Base-by-base conservation (phyloP, 2,329 filamentous ascomycete species). In the Fusarium sp. region DNA sequence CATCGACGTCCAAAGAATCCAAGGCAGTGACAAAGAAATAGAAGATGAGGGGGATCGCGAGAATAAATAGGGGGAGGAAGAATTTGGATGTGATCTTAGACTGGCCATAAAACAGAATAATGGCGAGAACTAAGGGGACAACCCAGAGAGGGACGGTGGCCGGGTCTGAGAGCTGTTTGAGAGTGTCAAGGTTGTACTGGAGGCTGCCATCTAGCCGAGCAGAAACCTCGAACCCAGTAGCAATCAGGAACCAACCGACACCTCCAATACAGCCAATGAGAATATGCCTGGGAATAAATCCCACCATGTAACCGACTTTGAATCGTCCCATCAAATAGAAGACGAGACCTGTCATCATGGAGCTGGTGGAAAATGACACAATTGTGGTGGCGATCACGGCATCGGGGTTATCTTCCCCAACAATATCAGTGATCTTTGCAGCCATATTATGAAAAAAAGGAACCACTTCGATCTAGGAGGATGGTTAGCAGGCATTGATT, bases 401-500 rank as follows among this genome's bases (percentile, higher is more conserved):
- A 76, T 96, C 91, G 2, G 93, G 91, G 31, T 96, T 91, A 26
- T 95, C 91, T 70, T 92, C 90, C 22, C 95, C 94, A 72, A 99
- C 91, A 47, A 89, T 86, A 20, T 86, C 85, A 73, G 96, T 91
- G 79, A 98, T 98, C 35, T 92, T 95, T 71, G 92, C 91, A 2
- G 96, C 95, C 95, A 99, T 99, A 78, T 95, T 97, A 83, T 99
- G 96, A 81, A 99, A 98, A 84, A 99, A 99, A 1, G 95, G 96
- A 2, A 99, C 95, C 3, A 98, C 95, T 83, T 99, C 96, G 74
- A 98, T 99, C 90, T 92, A 70, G 26, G 70, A 55, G n/a, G 70
- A 54, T 13, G 55, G 65, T 70, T 45, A 73, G 63, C 58, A 38
- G 26, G 26, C 12, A 44, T 44, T 22, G 36, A 20, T 24, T 24